A percentile compares a stretch with the other conserved stretches of the same genome.
phyloP scores from a whole-genome alignment of 2,329 filamentous ascomycete species.

The Exophiala xenobiotica region DNA sequence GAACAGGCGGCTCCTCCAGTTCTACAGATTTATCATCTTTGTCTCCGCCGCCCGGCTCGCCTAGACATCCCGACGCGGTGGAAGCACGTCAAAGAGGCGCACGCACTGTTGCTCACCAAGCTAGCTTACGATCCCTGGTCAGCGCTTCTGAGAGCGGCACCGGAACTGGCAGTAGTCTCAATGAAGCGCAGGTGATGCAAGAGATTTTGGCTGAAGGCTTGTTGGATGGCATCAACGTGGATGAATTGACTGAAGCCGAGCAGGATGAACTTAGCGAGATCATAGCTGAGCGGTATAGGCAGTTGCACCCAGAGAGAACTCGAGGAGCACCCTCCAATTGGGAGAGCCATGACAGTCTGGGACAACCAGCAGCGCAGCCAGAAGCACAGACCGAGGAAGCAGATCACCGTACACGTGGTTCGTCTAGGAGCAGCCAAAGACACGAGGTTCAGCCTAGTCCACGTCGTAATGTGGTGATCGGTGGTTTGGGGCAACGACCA shows the following conservation, averaged over 20 bases:
- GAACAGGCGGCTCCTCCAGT: constrained; percentile 18
- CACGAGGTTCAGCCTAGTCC: constrained; percentile 23
- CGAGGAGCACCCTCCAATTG: constrained; percentile 51
- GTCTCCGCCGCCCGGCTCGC: constrained; percentile 24
- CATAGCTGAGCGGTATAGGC: constrained; percentile 83
- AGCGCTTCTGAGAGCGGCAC: constrained; percentile 63
- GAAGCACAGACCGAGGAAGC: constrained; percentile 45
- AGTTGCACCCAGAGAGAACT: constrained; percentile 60
- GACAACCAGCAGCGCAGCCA: constrained; percentile 28
- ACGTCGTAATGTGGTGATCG: constrained; percentile 17
- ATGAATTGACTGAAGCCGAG: constrained; percentile 77
- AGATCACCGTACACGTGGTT: constrained; percentile 35
- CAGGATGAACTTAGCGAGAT: constrained; percentile 88
- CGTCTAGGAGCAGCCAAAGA: constrained; percentile 26
- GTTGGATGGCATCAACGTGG: constrained; percentile 81
- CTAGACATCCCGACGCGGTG: constrained; percentile 31
- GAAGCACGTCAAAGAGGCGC: constrained; percentile 38
- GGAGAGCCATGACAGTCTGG: neutral
- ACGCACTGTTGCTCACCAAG: constrained; percentile 80
- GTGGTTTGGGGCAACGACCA: constrained; percentile 8
- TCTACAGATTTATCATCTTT: constrained; percentile 17
- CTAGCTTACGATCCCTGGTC: constrained; percentile 80
- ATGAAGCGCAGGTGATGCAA: constrained; percentile 83
- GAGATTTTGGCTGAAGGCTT: constrained; percentile 87
- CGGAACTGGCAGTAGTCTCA: constrained; percentile 61